Base-by-base conservation (phyloP, 371 early-diverging fungal species). In the Syncephalastrum monosporum region DNA sequence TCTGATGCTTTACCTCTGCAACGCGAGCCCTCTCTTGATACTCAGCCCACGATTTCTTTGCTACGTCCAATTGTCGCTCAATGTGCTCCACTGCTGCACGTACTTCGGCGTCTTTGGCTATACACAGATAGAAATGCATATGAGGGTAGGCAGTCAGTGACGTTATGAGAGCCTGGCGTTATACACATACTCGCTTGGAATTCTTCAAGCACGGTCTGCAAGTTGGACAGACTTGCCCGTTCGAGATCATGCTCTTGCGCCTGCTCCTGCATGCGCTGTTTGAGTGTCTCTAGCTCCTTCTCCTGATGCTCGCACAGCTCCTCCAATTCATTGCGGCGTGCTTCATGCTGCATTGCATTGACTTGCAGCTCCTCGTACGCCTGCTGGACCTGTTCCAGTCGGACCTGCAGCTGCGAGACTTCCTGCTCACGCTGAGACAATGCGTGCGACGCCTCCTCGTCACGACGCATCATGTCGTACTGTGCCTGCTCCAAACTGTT, bases 151-250 rank as follows among this genome's bases (percentile, higher is more conserved):
- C 38, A 33, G 38, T 10, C 38, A 2, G 2, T n/a, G 16, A 42
- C 3, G 27, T 3, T 43, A 53, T 14, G 8, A 10, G 12, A 5
- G 13, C 42, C 10, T 41, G 50, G 24, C 25, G 7, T 29, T 51
- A n/a, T 15, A 48, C 24, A 68, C 71, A 81, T 80, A 72, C 87
- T 77, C 19, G 86, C 84, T 70, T 96, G 94, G 66, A 96, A 92
- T 62, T 89, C 88, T 71, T 91, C 91, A 48, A 96, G 69, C 5
- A 94, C 95, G 29, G 81, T 65, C 60, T 93, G 95, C 51, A 96
- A 71, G 59, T 96, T 96, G 44, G 75, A 69, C 25, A 93, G 66
- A 47, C 91, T 90, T 10, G 85, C 74, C 43, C 79, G 75, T 50
- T 88, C 84, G 14, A 82, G 80, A 51, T 89, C 92, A 21, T 73